These are phyloP conservation scores for Phialophora tarda DNA, from an alignment of 2,329 filamentous ascomycete genomes.

Conservation along the genomic window DNA sequence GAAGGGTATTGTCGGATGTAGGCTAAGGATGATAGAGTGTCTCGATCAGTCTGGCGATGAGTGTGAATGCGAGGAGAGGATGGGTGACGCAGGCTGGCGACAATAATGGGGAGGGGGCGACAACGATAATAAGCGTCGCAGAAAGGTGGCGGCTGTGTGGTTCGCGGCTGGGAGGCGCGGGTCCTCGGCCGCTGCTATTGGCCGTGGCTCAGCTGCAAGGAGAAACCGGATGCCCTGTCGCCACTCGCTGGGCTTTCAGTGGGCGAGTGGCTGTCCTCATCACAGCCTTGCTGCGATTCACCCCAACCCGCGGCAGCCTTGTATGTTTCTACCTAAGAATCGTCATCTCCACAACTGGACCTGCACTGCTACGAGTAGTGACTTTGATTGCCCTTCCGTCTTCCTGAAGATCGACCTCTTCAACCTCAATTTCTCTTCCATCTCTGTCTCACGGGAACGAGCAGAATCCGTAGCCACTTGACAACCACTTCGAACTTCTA, in stretches of 20 bases:
- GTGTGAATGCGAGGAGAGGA: not conserved
- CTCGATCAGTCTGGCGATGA: constrained; percentile 31
- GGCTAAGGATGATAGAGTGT: constrained; percentile 32
- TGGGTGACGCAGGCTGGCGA: constrained; percentile 12
- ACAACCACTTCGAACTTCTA: not conserved
- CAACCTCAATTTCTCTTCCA: not conserved
- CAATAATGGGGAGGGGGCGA: not conserved
- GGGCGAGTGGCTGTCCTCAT: not conserved
- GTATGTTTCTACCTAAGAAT: not conserved
- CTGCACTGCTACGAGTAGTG: not conserved
- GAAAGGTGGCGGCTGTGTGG: constrained; percentile 5
- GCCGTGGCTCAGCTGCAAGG: not conserved
- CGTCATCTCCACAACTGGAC: not conserved
- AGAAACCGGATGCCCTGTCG: not conserved
- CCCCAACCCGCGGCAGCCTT: not conserved
- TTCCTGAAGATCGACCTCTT: not conserved
- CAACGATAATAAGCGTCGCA: constrained; percentile 7
- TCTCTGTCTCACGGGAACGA: not conserved
- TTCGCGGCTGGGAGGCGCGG: not conserved
- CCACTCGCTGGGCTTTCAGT: not conserved
- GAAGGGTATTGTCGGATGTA: not conserved
- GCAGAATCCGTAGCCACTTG: not conserved
- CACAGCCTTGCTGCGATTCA: not conserved
- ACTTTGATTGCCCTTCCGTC: not conserved
- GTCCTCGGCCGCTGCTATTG: not conserved